Evolutionary conservation across 495 filamentous ascomycete species (phyloP).

Genomic region (Aspergillus biplanus): DNA sequence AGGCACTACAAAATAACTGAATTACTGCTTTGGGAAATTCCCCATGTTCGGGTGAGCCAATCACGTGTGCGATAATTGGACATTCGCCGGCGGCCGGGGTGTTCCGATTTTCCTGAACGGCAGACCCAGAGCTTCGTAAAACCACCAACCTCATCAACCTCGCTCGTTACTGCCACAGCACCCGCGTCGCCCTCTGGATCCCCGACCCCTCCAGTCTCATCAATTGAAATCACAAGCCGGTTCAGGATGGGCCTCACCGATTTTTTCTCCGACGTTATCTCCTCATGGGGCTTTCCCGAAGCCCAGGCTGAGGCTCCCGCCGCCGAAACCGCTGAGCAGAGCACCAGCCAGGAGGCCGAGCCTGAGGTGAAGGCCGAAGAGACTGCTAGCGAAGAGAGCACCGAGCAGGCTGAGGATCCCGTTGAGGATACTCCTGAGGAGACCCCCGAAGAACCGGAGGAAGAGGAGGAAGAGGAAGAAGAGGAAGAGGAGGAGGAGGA

Average conservation of each 20-base stretch:
- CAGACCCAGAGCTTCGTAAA: conserved; percentile 41
- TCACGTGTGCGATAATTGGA: conserved; percentile 51
- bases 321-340: conserved; percentile 53
- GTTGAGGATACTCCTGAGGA: conserved; percentile 49
- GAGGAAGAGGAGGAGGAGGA: conserved; percentile 89
- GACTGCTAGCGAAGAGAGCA: conserved; percentile 38
- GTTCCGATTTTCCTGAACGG: conserved; percentile 50
- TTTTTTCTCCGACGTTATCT: conserved; percentile 64
- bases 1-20: neutral
- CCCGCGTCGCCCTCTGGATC: conserved; percentile 23
- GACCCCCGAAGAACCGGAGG: conserved; percentile 49
- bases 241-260: conserved; percentile 66
- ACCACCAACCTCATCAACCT: conserved; percentile 42
- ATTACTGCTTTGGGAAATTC: conserved; percentile 14
- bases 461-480: conserved; percentile 55
- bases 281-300: conserved; percentile 59
- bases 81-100: conserved; percentile 48
- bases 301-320: conserved; percentile 64
- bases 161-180: conserved; percentile 33
- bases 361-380: conserved; percentile 52
- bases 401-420: conserved; percentile 41
- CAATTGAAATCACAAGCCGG: conserved; percentile 43
- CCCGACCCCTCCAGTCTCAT: conserved; percentile 33
- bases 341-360: conserved; percentile 55
- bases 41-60: conserved; percentile 32